Base-by-base conservation (phyloP, 2,329 filamentous ascomycete genomes). In the Pleurostoma richardsiae region DNA sequence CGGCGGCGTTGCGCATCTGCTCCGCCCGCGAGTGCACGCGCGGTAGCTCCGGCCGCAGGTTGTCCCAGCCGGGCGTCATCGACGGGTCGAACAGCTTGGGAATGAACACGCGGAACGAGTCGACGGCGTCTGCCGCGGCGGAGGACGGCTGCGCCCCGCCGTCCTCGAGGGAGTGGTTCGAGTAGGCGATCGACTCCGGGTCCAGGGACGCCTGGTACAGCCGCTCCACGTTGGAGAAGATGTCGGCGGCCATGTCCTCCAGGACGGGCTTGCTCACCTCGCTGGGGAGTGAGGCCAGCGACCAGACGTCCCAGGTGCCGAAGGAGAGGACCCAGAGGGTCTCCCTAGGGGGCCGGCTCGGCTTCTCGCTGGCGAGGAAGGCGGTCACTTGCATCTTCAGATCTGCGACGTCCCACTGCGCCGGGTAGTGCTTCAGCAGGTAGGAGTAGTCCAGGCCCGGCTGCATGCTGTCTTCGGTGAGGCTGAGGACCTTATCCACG, bases 251-350 rank as follows among this genome's bases (percentile, higher is more conserved):
- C 30, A 72, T 61, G 4, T 57, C 53, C 36, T 66, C 66, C 6
- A 77, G 49, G 2, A 68, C 47, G 1, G 58, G 53, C 30, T 67
- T 64, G 7, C 70, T 69, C 1, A 62, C 53, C 6, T 59, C 55
- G 7, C 66, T 59, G 1, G 76, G 75, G 19, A 78, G 55, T 3
- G 73, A 64, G 1, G 76, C 68, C 19, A 79, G 58, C 8, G 72
- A 70, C 74, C 74, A 80, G 43, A 78, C 59, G 47, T 80, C 76
- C 75, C 76, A 79, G 30, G 70, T 70, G n/a, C 76, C 76, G 45
- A 78, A 69, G 7, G 65, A 71, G 45, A 80, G 74, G 10, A 79
- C 61, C 71, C 72, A 79, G 10, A 79, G 54, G 0, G 76, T 79
- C 49, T 78, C 71, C n/a, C 62, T 62, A 5, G 72, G 67, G 0